Percentiles rank a stretch among this genome's conserved stretches.
Evolutionary conservation across 495 filamentous ascomycete species (phyloP).

Genomic region (Aspergillus bridgeri): DNA sequence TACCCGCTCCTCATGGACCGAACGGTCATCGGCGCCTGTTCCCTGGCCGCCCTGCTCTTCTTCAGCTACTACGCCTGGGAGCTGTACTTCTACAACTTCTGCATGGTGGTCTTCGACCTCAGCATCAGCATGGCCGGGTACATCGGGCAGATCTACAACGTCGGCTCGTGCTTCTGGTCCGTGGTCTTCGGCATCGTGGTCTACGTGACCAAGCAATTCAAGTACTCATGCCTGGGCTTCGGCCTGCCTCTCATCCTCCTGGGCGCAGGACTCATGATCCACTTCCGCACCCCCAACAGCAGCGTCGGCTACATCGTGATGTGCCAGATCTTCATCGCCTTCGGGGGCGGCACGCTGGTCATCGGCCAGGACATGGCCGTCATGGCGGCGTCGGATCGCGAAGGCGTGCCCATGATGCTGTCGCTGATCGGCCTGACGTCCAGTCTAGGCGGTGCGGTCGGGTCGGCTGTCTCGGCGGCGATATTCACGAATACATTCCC

Average conservation of each 20-base stretch:
- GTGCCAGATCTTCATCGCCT: conserved; percentile 73
- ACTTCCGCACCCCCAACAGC: conserved; percentile 59
- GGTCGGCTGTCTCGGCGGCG: conserved; percentile 53
- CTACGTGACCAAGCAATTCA: conserved; percentile 55
- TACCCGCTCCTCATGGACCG: conserved; percentile 58
- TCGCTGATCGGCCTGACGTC: conserved; percentile 60
- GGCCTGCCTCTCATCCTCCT: conserved; percentile 63
- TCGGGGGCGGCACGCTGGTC: conserved; percentile 56
- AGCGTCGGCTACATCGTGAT: conserved; percentile 68
- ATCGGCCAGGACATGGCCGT: conserved; percentile 65
- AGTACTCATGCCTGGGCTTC: conserved; percentile 56
- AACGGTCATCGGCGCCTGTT: conserved; percentile 62
- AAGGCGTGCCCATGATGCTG: conserved; percentile 63
- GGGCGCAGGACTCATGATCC: conserved; percentile 63
- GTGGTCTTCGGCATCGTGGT: conserved; percentile 57
- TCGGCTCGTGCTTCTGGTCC: conserved; percentile 64
- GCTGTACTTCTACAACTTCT: conserved; percentile 64
- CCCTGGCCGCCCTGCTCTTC: conserved; percentile 52
- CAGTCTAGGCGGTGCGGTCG: conserved; percentile 61
- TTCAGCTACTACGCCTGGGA: conserved; percentile 68
- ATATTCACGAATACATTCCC: conserved; percentile 65
- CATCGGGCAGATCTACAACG: conserved; percentile 64
- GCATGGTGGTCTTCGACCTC: conserved; percentile 67
- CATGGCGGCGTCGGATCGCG: conserved; percentile 57
- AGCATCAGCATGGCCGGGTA: conserved; percentile 57